Conservation (phyloP, 208 protist species). For the Crithidia fasciculata region DNA sequence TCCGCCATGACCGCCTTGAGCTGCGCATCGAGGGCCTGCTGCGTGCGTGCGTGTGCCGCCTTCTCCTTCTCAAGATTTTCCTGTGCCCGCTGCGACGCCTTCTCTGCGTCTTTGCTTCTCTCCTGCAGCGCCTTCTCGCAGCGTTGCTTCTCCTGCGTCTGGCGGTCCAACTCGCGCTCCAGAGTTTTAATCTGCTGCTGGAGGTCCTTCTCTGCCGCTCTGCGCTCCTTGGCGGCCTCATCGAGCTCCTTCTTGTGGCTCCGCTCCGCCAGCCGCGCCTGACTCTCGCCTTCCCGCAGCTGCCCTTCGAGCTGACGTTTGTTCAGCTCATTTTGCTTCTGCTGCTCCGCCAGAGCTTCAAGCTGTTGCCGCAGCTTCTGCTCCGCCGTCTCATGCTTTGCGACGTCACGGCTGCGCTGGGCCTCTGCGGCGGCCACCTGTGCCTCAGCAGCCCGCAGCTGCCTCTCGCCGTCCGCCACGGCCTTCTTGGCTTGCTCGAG, state of each 20-base stretch:
- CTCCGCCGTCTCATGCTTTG: not conserved
- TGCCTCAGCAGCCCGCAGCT: constrained; percentile 1
- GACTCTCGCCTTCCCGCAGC: constrained; percentile 7
- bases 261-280: not conserved
- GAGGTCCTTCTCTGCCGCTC: constrained; percentile 11
- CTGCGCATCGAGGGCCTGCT: constrained; percentile 12
- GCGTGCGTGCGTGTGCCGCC: not conserved
- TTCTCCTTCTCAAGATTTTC: not conserved
- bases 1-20: constrained; percentile 1
- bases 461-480: not conserved
- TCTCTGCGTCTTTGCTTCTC: constrained; percentile 4
- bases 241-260: constrained; percentile 16
- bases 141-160: constrained; percentile 9
- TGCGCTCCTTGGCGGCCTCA: constrained; percentile 3
- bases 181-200: constrained; percentile 14
- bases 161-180: constrained; percentile 10
- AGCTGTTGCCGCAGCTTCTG: constrained; percentile 10
- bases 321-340: constrained; percentile 7
- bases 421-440: constrained; percentile 4
- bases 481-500: constrained; percentile 19
- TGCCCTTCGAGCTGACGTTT: not conserved
- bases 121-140: constrained; percentile 21
- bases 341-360: constrained; percentile 12
- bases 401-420: not conserved
- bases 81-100: constrained; percentile 1